phyloP scores from a whole-genome alignment of 2,329 filamentous ascomycete species.

The Diaporthe longicolla region DNA sequence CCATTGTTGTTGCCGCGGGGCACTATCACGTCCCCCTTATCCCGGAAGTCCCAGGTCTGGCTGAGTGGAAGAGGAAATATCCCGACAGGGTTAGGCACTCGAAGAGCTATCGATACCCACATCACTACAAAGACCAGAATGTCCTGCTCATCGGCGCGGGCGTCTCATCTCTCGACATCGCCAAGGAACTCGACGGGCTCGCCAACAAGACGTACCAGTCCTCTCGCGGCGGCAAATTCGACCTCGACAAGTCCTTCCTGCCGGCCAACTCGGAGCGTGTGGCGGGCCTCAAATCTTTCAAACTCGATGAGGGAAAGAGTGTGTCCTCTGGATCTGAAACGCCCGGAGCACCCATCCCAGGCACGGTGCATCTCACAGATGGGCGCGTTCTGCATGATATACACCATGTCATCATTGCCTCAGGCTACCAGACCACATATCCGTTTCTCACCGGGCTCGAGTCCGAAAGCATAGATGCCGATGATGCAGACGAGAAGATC shows the following conservation, averaged over 20 bases:
- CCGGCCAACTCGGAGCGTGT: constrained; percentile 68
- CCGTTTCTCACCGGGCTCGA: constrained; percentile 72
- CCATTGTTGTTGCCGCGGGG: constrained; percentile 75
- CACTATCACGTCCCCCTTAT: constrained; percentile 76
- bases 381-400: constrained; percentile 68
- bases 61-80: constrained; percentile 68
- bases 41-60: constrained; percentile 71
- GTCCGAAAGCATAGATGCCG: constrained; percentile 53
- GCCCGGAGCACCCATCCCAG: constrained; percentile 58
- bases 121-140: constrained; percentile 65
- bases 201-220: constrained; percentile 62
- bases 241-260: constrained; percentile 67
- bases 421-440: constrained; percentile 77
- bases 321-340: constrained; percentile 18
- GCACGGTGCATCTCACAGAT: constrained; percentile 65
- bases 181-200: constrained; percentile 54
- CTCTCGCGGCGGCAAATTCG: constrained; percentile 72
- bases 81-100: constrained; percentile 73
- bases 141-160: constrained; percentile 68
- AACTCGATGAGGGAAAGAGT: constrained; percentile 51
- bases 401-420: constrained; percentile 74
- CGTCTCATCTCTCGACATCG: constrained; percentile 60
- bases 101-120: constrained; percentile 78
- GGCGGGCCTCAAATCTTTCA: constrained; percentile 63
- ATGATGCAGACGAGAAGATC: constrained; percentile 64